A percentile compares a stretch with the other conserved stretches of the same genome.
Evolutionary conservation across 176 grass and related monocot genomes (phyloP).

Genomic region (Oryza longistaminata): DNA sequence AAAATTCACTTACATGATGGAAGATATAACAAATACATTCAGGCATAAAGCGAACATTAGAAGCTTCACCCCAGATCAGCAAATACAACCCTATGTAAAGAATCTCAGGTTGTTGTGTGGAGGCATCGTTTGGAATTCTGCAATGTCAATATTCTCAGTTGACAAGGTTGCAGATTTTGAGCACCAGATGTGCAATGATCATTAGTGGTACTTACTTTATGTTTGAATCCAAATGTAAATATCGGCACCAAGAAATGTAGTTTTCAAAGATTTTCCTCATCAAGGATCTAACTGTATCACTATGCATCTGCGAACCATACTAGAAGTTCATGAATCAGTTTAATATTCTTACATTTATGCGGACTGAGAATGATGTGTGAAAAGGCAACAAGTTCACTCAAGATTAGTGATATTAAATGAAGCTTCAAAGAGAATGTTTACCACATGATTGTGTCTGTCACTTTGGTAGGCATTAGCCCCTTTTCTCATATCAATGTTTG

Average conservation of each 20-base stretch:
- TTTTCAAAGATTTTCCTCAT: conserved; percentile 71
- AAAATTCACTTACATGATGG: conserved; percentile 69
- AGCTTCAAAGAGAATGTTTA: conserved; percentile 30
- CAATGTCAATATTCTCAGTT: conserved; percentile 1
- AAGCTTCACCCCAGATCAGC: conserved; percentile 98
- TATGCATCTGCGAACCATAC: conserved; percentile 57
- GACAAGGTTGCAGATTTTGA: background rate
- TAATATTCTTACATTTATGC: background rate
- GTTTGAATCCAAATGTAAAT: conserved; percentile 62
- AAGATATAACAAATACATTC: conserved; percentile 99
- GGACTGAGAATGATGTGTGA: conserved; percentile 1
- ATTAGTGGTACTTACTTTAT: conserved; percentile 49
- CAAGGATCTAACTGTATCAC: conserved; percentile 43
- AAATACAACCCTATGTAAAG: conserved; percentile 94
- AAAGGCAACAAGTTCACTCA: conserved; percentile 7
- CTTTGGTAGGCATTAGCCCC: background rate
- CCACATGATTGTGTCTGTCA: conserved; percentile 25
- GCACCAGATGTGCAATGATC: conserved; percentile 9
- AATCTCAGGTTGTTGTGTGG: conserved; percentile 67
- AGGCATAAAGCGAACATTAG: conserved; percentile 96
- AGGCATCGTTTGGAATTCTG: conserved; percentile 33
- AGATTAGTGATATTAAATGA: conserved; percentile 14
- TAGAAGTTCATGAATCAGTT: background rate
- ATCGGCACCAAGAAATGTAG: conserved; percentile 80
- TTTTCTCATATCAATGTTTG: conserved; percentile 75